Percentiles rank a stretch among this genome's conserved stretches.
Evolutionary conservation across 1,284 basidiomycete genomes (phyloP).

Genomic region (Marasmius tenuissimus): DNA sequence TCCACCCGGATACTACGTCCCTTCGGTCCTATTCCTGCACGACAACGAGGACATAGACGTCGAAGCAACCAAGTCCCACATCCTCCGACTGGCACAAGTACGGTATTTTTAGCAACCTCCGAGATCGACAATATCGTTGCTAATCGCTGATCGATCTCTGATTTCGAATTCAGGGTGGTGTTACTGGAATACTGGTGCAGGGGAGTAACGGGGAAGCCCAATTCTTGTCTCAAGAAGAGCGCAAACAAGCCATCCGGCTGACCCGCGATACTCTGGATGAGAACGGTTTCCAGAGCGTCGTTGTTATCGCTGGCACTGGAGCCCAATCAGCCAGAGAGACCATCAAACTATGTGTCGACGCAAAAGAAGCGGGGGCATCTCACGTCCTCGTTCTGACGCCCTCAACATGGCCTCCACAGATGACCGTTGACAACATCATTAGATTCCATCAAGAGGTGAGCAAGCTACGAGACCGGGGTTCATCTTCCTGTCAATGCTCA

Average conservation of each 20-base stretch:
- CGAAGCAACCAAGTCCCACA: slow-evolving; percentile 57
- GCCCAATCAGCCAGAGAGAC: slow-evolving; percentile 82
- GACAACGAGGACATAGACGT: slow-evolving; percentile 67
- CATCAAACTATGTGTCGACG: slow-evolving; percentile 76
- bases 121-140: background rate
- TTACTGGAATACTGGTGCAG: slow-evolving; percentile 75
- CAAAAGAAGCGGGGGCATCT: slow-evolving; percentile 78
- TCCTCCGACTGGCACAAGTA: slow-evolving; percentile 68
- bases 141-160: slow-evolving; percentile 6
- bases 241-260: slow-evolving; percentile 61
- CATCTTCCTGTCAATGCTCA: background rate
- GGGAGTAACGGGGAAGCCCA: slow-evolving; percentile 80
- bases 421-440: slow-evolving; percentile 61
- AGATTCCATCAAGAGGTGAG: slow-evolving; percentile 63
- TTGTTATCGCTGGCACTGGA: slow-evolving; percentile 86
- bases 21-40: slow-evolving; percentile 71
- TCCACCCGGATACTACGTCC: slow-evolving; percentile 70
- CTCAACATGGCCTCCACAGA: slow-evolving; percentile 63
- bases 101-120: slow-evolving; percentile 1
- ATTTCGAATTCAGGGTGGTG: slow-evolving; percentile 47
- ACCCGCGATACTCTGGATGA: slow-evolving; percentile 76
- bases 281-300: slow-evolving; percentile 64
- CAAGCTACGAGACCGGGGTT: background rate
- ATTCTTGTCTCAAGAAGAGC: slow-evolving; percentile 72
- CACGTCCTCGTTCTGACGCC: slow-evolving; percentile 77